Percentiles rank a stretch among this genome's conserved stretches.
Evolutionary conservation across 2,329 filamentous ascomycete species (phyloP).

Genomic region (Raffaelea albimanens): DNA sequence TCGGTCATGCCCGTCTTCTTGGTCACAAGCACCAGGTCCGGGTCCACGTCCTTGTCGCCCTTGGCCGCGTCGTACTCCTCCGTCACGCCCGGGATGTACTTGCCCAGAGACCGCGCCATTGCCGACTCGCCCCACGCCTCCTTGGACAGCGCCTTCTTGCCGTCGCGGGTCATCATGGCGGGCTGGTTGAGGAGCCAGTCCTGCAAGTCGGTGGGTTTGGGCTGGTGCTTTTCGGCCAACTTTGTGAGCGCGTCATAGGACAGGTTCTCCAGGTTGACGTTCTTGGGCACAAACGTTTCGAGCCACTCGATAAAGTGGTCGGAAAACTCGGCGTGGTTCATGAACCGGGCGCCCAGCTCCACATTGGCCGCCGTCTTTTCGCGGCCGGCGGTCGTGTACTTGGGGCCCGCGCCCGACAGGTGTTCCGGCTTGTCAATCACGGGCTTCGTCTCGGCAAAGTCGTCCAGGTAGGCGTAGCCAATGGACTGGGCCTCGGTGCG

Average conservation of each 20-base stretch:
- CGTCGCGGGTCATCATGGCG: constrained; percentile 23
- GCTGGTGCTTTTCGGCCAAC: constrained; percentile 20
- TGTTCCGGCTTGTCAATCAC: constrained; percentile 71
- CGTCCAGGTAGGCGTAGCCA: constrained; percentile 59
- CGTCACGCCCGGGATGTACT: constrained; percentile 41
- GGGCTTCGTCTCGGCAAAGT: constrained; percentile 69
- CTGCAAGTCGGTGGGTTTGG: constrained; percentile 18
- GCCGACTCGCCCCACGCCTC: constrained; percentile 28
- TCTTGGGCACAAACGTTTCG: constrained; percentile 22
- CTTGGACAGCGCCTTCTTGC: constrained; percentile 5
- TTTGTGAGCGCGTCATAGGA: constrained; percentile 14
- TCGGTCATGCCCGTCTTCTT: constrained; percentile 39
- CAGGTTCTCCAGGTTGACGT: constrained; percentile 16
- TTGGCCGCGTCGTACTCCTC: constrained; percentile 41
- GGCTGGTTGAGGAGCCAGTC: constrained; percentile 26
- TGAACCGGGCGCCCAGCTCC: constrained; percentile 38
- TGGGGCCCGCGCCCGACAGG: too few species aligned
- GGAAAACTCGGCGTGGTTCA: constrained; percentile 50
- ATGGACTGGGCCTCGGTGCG: constrained; percentile 64
- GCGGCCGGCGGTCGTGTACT: constrained; percentile 21
- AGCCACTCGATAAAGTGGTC: constrained; percentile 45
- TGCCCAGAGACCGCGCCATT: constrained; percentile 39
- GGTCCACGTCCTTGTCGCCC: constrained; percentile 38
- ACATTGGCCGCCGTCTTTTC: constrained; percentile 24
- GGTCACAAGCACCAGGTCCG: constrained; percentile 34